phyloP scores from a whole-genome alignment of 2,329 filamentous ascomycete species.

The Arthroderma sp. region DNA sequence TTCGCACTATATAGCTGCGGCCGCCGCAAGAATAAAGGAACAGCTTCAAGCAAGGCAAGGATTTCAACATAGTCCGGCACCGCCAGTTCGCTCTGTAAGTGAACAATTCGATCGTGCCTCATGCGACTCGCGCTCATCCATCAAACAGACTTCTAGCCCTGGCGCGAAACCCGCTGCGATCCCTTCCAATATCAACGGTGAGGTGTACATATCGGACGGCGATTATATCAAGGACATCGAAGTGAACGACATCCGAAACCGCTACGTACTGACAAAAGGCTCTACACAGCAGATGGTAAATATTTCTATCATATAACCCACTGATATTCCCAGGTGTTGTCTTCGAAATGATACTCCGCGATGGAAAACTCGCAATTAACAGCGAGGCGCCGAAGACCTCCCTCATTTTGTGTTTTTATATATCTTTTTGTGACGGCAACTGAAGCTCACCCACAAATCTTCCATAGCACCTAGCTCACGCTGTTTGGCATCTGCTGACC shows the following conservation, averaged over 20 bases:
- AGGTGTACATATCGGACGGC: slow-evolving; percentile 89
- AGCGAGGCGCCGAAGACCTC: no score
- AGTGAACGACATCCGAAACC: slow-evolving; percentile 93
- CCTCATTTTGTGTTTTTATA: slow-evolving; percentile 9
- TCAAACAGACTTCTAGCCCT: slow-evolving; percentile 32
- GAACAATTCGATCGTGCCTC: no score
- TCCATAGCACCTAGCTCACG: slow-evolving; percentile 44
- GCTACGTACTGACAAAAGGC: slow-evolving; percentile 93
- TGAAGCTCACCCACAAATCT: slow-evolving; percentile 53
- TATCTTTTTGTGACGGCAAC: slow-evolving; percentile 37
- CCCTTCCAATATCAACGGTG: slow-evolving; percentile 56
- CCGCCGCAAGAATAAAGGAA: slow-evolving; percentile 76
- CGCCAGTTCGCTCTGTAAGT: slow-evolving; percentile 55
- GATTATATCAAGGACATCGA: slow-evolving; percentile 99
- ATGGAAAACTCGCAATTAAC: slow-evolving; percentile 17
- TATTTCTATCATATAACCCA: slow-evolving; percentile 52
- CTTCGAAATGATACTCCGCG: no score
- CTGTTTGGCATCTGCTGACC: slow-evolving; percentile 91
- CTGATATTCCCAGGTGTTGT: slow-evolving; percentile 46
- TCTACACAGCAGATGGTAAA: slow-evolving; percentile 99
- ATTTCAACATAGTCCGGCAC: slow-evolving; percentile 80
- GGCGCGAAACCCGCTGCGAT: slow-evolving; percentile 43
- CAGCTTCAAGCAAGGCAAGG: slow-evolving; percentile 75
- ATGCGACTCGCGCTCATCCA: no score
- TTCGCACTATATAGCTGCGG: slow-evolving; percentile 50